Base-by-base conservation (phyloP, 805 yeast species). In the Candida fluviatilis region DNA sequence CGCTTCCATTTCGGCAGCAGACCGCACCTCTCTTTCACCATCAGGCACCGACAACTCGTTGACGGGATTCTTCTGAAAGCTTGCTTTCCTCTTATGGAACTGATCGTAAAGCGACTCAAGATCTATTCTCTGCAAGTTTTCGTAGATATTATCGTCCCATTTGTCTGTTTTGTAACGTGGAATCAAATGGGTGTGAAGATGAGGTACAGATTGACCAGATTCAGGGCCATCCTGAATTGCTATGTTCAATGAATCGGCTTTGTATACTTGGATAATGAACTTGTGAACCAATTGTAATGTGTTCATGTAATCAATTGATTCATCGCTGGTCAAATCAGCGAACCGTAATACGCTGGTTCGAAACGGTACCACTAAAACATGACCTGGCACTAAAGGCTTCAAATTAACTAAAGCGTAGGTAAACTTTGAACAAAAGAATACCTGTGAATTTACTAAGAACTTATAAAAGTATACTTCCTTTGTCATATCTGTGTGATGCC, bases 211-310 rank as follows among this genome's bases (percentile, higher is more conserved):
- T 57, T 93, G 99, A 3, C 99, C 99, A 1, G 97, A 91, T 35
- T 88, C 88, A 0, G 89, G 85, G 0, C 99, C 99, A 57, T 93
- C 99, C 58, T 93, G 99, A 42, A 95, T 87, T 8, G 97, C 91
- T 28, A 93, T 73, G 55, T 95, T 95, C 42, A 89, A 54, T 1
- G 95, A 71, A 49, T 90, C 95, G 2, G 96, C 95, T 25, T 80
- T 71, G 57, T 81, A 93, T 10, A 72, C 65, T 40, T 69, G 52
- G 46, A 74, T 80, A 12, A 93, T 80, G 45, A 89, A 83, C 38
- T 64, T 62, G 43, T 88, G 81, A 0, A 93, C 72, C 34, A 74
- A 52, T 48, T 86, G 96, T 7, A 93, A 65, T 0, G 95, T 78
- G 17, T 60, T 59, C 72, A 89, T 88, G 58, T 82, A 85, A 57